Evolutionary conservation across 306 rosid species (phyloP), one percentile per base, ranked within the genome.

Genomic region (Dryas drummondii): DNA sequence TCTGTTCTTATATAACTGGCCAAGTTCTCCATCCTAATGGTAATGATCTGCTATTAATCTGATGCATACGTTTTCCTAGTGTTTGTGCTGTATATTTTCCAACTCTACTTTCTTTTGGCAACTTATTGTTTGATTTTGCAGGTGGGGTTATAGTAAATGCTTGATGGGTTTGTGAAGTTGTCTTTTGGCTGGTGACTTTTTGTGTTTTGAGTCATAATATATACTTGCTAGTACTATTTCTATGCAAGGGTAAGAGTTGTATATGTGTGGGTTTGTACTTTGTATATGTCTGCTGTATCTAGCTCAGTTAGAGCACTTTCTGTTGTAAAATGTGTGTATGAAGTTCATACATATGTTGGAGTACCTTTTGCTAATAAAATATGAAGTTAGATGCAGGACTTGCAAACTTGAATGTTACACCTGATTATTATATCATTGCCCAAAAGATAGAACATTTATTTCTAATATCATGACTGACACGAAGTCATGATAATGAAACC

Each of bases 11-110:
- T 79, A 82, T 87, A 2, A 84, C 89, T 8, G 97, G 98, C 77
- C 97, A 93, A 86, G 89, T 91, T 48, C 86, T 93, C 22, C 97
- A 91, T 78, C 97, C 94, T 32, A 93, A 93, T 27, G 96, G 97
- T 89, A 74, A 72, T 14, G 53, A 64, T 50, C 64, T 71, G 48
- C 13, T 32, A 0, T 26, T 9, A 37, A 9, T 10, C 7, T 49
- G 7, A 44, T 4, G 48, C 19, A 5, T 42, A n/a, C n/a, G 13
- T 68, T 10, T 47, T 0, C 45, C 66, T 17, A 1, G 11, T 4
- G 11, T 15, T 1, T 32, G 0, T 16, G 6, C 46, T 5, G 11
- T 7, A 6, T 4, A 13, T 45, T 51, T 22, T 9, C 45, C 14
- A 17, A 4, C 4, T 15, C n/a, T 16, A 62, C 15, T 3, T 10